Evolutionary conservation across 345 rosid genomes (phyloP).

Genomic region (Dovyalis caffra): DNA sequence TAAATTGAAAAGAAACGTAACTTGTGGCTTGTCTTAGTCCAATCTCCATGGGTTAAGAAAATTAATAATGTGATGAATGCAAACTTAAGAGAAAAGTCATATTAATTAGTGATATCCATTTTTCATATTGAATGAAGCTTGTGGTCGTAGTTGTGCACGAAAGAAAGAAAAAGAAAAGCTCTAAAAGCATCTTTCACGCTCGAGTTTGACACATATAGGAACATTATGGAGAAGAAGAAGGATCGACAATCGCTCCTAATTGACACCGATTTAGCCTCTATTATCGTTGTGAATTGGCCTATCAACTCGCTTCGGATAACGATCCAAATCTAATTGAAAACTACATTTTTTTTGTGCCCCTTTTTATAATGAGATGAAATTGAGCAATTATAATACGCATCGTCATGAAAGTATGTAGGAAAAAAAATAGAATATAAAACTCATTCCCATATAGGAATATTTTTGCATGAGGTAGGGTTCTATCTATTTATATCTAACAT

Average conservation of each 20-base stretch:
- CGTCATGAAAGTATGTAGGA: not conserved
- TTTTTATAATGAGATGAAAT: not conserved
- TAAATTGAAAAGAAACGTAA: too few relatives aligned
- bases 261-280: not conserved
- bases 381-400: not conserved
- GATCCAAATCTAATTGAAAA: not conserved
- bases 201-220: not conserved
- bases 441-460: too few relatives aligned
- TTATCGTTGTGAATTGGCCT: not conserved
- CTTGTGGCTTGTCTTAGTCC: too few relatives aligned
- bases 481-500: too few relatives aligned
- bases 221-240: not conserved
- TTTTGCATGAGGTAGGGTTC: too few relatives aligned
- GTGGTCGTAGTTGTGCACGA: too few relatives aligned
- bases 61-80: too few relatives aligned
- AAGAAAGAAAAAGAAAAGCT: not conserved
- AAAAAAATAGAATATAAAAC: too few relatives aligned
- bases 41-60: too few relatives aligned
- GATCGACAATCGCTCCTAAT: not conserved
- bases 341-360: not conserved
- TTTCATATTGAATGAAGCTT: too few relatives aligned
- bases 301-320: not conserved
- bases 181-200: not conserved
- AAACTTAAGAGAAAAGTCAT: too few relatives aligned
- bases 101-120: too few relatives aligned